Evolutionary conservation across 2,329 filamentous ascomycete species (phyloP).

Genomic region (Phyllosticta capitalensis): DNA sequence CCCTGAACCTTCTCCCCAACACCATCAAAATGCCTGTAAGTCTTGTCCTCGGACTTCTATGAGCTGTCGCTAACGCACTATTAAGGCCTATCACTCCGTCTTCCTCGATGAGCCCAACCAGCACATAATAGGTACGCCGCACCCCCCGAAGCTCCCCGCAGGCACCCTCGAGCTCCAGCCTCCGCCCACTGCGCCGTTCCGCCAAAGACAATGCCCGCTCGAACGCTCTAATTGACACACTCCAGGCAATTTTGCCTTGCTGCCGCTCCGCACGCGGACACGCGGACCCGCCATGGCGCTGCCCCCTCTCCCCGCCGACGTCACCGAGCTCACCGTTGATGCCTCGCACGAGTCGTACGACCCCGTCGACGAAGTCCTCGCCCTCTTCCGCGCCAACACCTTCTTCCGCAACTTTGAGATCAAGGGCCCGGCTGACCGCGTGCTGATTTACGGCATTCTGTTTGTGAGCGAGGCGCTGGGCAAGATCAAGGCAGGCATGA

Average conservation of each 20-base stretch:
- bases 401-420: constrained; percentile 99
- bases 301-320: constrained; percentile 42
- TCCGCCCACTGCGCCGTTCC: background rate
- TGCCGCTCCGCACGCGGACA: constrained; percentile 88
- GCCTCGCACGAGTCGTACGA: constrained; percentile 91
- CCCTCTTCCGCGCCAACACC: constrained; percentile 92
- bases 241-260: constrained; percentile 81
- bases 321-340: constrained; percentile 54
- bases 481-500: constrained; percentile 72
- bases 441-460: constrained; percentile 93
- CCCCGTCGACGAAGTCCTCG: constrained; percentile 85
- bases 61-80: background rate
- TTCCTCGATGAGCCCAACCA: constrained; percentile 74
- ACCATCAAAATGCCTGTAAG: constrained; percentile 39
- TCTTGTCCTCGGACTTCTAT: background rate
- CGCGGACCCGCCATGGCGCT: constrained; percentile 91
- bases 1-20: constrained; percentile 1
- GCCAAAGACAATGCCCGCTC: background rate
- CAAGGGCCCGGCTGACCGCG: constrained; percentile 85
- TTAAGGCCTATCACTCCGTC: constrained; percentile 92
- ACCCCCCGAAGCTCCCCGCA: constrained; percentile 9
- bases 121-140: constrained; percentile 48
- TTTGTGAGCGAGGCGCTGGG: constrained; percentile 84
- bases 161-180: constrained; percentile 3
- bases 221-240: constrained; percentile 7